phyloP scores from a whole-genome alignment of 2,329 filamentous ascomycete genomes.

The Diatrype stigma region DNA sequence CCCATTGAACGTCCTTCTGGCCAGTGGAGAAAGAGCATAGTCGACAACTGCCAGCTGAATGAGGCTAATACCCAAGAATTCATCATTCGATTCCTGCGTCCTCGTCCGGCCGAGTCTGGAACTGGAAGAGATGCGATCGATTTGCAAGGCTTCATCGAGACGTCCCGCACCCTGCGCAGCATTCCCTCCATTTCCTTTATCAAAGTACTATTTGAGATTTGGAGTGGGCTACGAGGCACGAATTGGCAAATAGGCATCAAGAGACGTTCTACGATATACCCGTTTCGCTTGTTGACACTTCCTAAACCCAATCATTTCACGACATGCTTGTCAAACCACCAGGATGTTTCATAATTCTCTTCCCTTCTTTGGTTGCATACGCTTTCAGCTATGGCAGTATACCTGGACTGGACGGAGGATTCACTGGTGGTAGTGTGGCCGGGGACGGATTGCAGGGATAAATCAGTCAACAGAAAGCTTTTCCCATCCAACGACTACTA shows the following conservation, averaged over 20 bases:
- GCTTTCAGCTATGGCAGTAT: conserved; percentile 25
- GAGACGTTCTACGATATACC: conserved; percentile 14
- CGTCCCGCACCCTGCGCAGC: conserved; percentile 7
- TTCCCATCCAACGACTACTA: conserved; percentile 16
- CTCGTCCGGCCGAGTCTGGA: conserved; percentile 9
- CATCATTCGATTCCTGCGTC: conserved; percentile 9
- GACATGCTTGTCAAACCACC: not conserved
- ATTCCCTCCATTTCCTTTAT: conserved; percentile 13
- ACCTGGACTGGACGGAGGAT: conserved; percentile 23
- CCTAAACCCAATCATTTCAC: too few relatives aligned
- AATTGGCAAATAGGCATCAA: conserved; percentile 21
- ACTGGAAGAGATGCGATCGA: conserved; percentile 13
- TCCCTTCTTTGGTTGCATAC: conserved; percentile 21
- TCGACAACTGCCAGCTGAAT: conserved; percentile 12
- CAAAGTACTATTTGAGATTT: conserved; percentile 9
- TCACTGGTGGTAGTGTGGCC: conserved; percentile 19
- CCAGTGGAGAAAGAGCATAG: conserved; percentile 13
- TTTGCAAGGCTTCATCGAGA: not conserved
- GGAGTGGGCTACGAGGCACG: conserved; percentile 15
- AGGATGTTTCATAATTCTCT: conserved; percentile 17
- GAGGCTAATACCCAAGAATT: conserved; percentile 12
- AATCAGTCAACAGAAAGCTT: conserved; percentile 20
- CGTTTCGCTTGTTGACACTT: conserved; percentile 1
- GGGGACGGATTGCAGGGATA: conserved; percentile 24
- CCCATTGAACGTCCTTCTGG: conserved; percentile 12